phyloP scores from a whole-genome alignment of 2,329 filamentous ascomycete genomes.

The Eutypella sp. region DNA sequence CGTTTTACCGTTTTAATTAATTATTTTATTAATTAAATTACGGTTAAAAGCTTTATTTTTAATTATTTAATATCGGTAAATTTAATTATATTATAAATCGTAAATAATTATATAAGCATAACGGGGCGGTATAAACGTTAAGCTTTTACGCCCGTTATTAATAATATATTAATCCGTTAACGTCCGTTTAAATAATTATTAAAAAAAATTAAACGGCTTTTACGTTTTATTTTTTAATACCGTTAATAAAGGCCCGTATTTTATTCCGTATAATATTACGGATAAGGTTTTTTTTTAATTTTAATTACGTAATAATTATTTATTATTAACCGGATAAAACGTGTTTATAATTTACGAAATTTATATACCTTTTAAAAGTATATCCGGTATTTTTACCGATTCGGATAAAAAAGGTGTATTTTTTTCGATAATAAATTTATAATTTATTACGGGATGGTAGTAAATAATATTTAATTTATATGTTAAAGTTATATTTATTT shows the following conservation, averaged over 20 bases:
- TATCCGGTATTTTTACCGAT: slow-evolving; percentile 27
- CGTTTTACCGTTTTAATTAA: slow-evolving; percentile 29
- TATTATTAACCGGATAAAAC: slow-evolving; percentile 26
- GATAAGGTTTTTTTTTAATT: slow-evolving; percentile 23
- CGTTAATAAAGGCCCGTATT: slow-evolving; percentile 32
- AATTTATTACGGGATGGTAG: slow-evolving; percentile 47
- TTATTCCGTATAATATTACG: slow-evolving; percentile 31
- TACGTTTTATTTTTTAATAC: slow-evolving; percentile 30
- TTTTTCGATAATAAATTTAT: slow-evolving; percentile 45
- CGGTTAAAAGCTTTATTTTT: slow-evolving; percentile 21
- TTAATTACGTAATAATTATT: slow-evolving; percentile 30
- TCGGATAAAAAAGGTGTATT: slow-evolving; percentile 31
- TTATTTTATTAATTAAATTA: slow-evolving; percentile 19
- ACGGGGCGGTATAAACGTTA: slow-evolving; percentile 21
- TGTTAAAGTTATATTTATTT: slow-evolving; percentile 51
- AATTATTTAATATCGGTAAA: slow-evolving; percentile 31
- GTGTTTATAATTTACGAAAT: slow-evolving; percentile 26
- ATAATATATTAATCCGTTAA: slow-evolving; percentile 27
- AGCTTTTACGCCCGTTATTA: slow-evolving; percentile 35
- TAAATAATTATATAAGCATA: slow-evolving; percentile 26
- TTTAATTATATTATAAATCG: slow-evolving; percentile 29
- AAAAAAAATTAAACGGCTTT: slow-evolving; percentile 26
- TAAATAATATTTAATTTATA: slow-evolving; percentile 49
- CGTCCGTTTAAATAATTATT: slow-evolving; percentile 25
- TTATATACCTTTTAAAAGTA: slow-evolving; percentile 22